Evolutionary conservation across 2,329 filamentous ascomycete species (phyloP).

Genomic region (Xylaria multiplex): DNA sequence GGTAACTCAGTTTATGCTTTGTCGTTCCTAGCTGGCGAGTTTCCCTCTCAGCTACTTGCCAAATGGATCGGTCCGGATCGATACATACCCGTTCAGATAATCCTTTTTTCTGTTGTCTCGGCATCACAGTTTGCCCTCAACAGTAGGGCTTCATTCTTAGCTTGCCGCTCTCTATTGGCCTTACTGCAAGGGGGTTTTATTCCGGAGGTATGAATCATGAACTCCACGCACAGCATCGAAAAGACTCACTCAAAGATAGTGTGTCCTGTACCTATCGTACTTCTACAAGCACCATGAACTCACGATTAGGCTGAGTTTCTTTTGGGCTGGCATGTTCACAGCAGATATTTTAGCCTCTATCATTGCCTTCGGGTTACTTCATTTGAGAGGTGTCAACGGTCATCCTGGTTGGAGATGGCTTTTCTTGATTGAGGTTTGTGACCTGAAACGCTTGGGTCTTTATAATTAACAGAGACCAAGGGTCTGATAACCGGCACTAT

Average conservation of each 20-base stretch:
- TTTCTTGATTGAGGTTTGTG: constrained; percentile 60
- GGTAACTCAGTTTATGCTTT: constrained; percentile 65
- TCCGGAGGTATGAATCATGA: constrained; percentile 41
- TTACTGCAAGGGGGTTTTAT: constrained; percentile 49
- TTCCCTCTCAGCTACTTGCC: constrained; percentile 68
- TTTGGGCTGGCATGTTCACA: constrained; percentile 50
- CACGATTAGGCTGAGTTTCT: constrained; percentile 52
- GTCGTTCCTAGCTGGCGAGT: constrained; percentile 65
- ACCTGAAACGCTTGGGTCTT: background rate
- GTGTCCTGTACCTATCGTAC: constrained; percentile 49
- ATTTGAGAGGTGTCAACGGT: constrained; percentile 51
- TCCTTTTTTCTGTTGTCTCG: constrained; percentile 45
- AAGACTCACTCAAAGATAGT: constrained; percentile 31
- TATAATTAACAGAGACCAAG: constrained; percentile 29
- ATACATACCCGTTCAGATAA: constrained; percentile 46
- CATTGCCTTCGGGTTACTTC: constrained; percentile 51
- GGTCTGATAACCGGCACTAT: constrained; percentile 49
- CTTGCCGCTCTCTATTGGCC: constrained; percentile 44
- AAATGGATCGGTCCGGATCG: constrained; percentile 57
- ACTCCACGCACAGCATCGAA: background rate
- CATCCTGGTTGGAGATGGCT: constrained; percentile 57
- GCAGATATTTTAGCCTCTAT: constrained; percentile 50
- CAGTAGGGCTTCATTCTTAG: constrained; percentile 42
- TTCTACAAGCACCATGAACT: constrained; percentile 52
- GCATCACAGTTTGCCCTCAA: constrained; percentile 46